phyloP scores from a whole-genome alignment of 306 rosid species.

The Lablab purpureus region DNA sequence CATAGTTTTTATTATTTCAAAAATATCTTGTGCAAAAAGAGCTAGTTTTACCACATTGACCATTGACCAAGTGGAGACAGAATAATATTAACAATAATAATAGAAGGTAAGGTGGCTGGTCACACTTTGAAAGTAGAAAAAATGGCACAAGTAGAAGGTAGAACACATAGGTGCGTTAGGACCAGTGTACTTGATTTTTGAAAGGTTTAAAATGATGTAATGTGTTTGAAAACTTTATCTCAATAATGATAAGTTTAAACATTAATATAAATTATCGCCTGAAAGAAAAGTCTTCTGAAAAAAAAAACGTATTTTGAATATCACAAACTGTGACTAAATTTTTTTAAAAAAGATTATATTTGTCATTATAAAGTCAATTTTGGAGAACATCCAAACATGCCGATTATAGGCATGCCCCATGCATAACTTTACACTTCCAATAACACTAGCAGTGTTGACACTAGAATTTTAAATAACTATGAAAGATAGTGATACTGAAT shows the following conservation, averaged over 20 bases:
- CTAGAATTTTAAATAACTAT: no score
- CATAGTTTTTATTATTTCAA: not conserved
- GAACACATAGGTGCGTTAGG: not conserved
- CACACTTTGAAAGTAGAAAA: not conserved
- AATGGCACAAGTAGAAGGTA: not conserved
- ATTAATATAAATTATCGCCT: not conserved
- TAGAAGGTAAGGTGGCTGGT: not conserved
- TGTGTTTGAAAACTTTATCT: not conserved
- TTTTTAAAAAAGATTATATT: not conserved
- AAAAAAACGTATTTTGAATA: not conserved
- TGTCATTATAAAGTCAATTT: not conserved
- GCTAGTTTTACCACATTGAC: not conserved
- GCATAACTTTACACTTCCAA: not conserved
- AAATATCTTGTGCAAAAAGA: not conserved
- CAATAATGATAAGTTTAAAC: not conserved
- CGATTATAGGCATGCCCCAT: not conserved
- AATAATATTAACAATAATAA: not conserved
- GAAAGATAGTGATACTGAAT: no score
- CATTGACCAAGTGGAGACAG: not conserved
- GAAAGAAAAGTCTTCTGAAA: not conserved
- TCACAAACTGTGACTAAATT: not conserved
- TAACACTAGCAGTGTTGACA: no score
- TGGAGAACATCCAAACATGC: not conserved
- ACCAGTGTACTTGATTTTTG: not conserved
- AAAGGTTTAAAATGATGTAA: not conserved